These are phyloP conservation scores for Chimonanthus praecox DNA, from an alignment of 164 flowering plant species.

Conservation along the genomic window DNA sequence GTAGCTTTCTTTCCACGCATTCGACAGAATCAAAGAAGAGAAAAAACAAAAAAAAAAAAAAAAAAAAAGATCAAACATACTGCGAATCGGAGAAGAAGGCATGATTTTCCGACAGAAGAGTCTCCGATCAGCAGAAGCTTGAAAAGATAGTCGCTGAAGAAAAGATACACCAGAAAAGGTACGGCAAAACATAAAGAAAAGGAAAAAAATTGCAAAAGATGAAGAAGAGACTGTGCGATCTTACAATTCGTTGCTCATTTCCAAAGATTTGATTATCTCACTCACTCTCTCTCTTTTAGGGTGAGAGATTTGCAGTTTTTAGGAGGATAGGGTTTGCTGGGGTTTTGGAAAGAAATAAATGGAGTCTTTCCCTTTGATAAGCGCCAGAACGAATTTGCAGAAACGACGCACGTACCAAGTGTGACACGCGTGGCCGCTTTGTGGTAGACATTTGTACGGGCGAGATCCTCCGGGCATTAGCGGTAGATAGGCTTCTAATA, in stretches of 20 bases:
- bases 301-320: not conserved
- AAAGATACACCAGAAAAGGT: not conserved
- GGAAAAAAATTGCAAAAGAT: not conserved
- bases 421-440: too few relatives aligned
- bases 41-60: not conserved
- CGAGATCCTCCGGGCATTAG: too few relatives aligned
- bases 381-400: too few relatives aligned
- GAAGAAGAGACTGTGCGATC: not conserved
- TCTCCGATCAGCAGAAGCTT: constrained; percentile 51
- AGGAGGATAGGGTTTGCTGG: not conserved
- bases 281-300: not conserved
- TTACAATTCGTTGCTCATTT: constrained; percentile 49
- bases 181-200: not conserved
- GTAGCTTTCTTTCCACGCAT: too few relatives aligned
- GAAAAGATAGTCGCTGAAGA: constrained; percentile 41
- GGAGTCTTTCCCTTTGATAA: not conserved
- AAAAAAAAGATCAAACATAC: constrained; percentile 22
- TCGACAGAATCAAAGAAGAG: not conserved
- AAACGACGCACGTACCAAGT: too few relatives aligned
- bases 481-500: too few relatives aligned
- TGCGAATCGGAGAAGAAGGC: constrained; percentile 60
- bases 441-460: too few relatives aligned
- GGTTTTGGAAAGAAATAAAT: not conserved
- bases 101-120: constrained; percentile 56
- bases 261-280: not conserved